phyloP scores from a whole-genome alignment of 2,329 filamentous ascomycete species.

The Cladosporium sphaerospermum region DNA sequence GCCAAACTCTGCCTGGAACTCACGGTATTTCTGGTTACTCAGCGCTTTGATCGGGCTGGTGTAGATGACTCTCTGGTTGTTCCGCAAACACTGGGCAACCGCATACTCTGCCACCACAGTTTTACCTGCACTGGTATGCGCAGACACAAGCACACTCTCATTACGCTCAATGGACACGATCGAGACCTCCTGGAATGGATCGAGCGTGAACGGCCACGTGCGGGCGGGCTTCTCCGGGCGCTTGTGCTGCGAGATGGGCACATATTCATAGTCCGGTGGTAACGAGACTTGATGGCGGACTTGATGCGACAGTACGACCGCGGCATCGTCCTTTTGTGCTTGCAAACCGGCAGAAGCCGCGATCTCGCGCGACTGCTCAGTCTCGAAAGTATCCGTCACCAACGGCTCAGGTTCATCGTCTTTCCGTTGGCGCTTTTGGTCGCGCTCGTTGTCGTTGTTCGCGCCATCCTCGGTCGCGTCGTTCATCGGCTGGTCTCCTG shows the following conservation, averaged over 20 bases:
- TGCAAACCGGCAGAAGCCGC: slow-evolving; percentile 67
- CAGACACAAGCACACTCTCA: slow-evolving; percentile 93
- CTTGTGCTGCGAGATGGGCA: slow-evolving; percentile 92
- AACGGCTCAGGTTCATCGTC: slow-evolving; percentile 68
- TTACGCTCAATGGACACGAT: slow-evolving; percentile 92
- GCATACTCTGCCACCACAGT: slow-evolving; percentile 98
- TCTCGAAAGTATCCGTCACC: slow-evolving; percentile 89
- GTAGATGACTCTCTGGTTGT: slow-evolving; percentile 97
- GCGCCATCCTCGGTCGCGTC: slow-evolving; percentile 30
- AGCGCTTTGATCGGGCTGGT: slow-evolving; percentile 98
- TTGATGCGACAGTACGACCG: slow-evolving; percentile 86
- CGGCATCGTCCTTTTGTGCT: slow-evolving; percentile 56
- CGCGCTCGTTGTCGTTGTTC: slow-evolving; percentile 38
- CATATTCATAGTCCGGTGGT: slow-evolving; percentile 67
- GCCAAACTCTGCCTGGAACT: slow-evolving; percentile 91
- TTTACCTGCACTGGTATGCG: slow-evolving; percentile 95
- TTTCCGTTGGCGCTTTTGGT: slow-evolving; percentile 58
- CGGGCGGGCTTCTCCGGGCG: slow-evolving; percentile 80
- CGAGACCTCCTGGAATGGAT: slow-evolving; percentile 94
- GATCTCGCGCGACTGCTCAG: slow-evolving; percentile 86
- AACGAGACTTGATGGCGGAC: slow-evolving; percentile 97
- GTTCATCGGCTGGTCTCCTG: slow-evolving; percentile 33
- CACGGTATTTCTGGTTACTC: slow-evolving; percentile 97
- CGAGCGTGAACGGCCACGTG: slow-evolving; percentile 81
- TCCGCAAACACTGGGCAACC: slow-evolving; percentile 92